A percentile compares a stretch with the other conserved stretches of the same genome.
phyloP scores from a whole-genome alignment of 2,329 filamentous ascomycete genomes.

The Orbilia ellipsospora region DNA sequence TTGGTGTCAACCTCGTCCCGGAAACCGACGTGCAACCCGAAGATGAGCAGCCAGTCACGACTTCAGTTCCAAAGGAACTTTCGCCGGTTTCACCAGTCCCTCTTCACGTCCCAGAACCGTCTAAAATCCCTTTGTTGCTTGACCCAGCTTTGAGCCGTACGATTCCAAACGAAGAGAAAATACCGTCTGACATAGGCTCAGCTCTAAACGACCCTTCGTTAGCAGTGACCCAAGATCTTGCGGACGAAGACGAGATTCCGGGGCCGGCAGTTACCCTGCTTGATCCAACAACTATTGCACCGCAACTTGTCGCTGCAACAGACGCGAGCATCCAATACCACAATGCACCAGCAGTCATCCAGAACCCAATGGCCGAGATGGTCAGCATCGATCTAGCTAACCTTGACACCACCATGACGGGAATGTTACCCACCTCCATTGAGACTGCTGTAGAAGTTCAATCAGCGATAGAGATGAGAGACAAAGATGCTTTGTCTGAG shows the following conservation, averaged over 20 bases:
- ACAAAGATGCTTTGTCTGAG: slow-evolving; percentile 25
- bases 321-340: slow-evolving; percentile 10
- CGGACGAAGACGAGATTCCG: slow-evolving; percentile 13
- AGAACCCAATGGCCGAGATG: slow-evolving; percentile 14
- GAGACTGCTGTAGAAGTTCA: slow-evolving; percentile 38
- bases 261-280: slow-evolving; percentile 4
- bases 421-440: slow-evolving; percentile 16
- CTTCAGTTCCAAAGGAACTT: slow-evolving; percentile 55
- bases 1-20: slow-evolving; percentile 34
- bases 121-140: slow-evolving; percentile 77
- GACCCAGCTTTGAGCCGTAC: slow-evolving; percentile 71
- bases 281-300: slow-evolving; percentile 18
- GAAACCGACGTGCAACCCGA: slow-evolving; percentile 34
- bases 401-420: slow-evolving; percentile 42
- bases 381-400: slow-evolving; percentile 10
- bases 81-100: slow-evolving; percentile 77
- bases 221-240: slow-evolving; percentile 5
- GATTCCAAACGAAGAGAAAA: slow-evolving; percentile 52
- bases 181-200: slow-evolving; percentile 49
- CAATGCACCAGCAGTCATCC: slow-evolving; percentile 11
- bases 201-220: slow-evolving; percentile 50
- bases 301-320: slow-evolving; percentile 16
- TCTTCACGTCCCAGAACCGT: slow-evolving; percentile 74
- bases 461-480: slow-evolving; percentile 24
- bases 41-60: slow-evolving; percentile 46